Evolutionary conservation across 306 rosid species (phyloP).

Genomic region (Fagus sylvatica): DNA sequence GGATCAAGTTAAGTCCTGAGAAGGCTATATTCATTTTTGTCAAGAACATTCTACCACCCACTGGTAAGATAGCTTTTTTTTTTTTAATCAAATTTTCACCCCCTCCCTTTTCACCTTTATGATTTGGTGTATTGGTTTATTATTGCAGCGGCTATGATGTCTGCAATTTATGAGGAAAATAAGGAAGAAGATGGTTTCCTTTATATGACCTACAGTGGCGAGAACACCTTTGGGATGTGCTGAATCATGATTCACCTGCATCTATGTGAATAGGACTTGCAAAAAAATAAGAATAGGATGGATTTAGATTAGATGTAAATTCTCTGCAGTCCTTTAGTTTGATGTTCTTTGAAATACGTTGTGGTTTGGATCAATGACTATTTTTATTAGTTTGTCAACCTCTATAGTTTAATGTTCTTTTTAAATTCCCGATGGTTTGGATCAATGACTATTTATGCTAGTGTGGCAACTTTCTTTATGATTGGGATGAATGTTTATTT

Average conservation of each 20-base stretch:
- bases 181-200: conserved; percentile 71
- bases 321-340: conserved; percentile 10
- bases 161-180: conserved; percentile 50
- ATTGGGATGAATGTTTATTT: neutral
- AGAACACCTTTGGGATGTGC: conserved; percentile 54
- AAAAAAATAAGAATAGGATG: conserved; percentile 11
- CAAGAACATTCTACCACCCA: conserved; percentile 57
- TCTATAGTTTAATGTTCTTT: neutral
- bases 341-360: neutral
- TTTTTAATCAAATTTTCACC: neutral
- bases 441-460: neutral
- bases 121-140: conserved; percentile 10
- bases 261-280: conserved; percentile 39
- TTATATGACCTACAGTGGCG: conserved; percentile 61
- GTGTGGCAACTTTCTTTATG: neutral
- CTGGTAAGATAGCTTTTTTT: conserved; percentile 28
- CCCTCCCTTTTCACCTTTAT: neutral
- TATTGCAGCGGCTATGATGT: conserved; percentile 55
- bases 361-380: neutral
- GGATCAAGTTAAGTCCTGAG: conserved; percentile 60
- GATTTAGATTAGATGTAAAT: conserved; percentile 40
- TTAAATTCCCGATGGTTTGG: neutral
- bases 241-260: conserved; percentile 22
- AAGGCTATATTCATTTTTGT: conserved; percentile 62
- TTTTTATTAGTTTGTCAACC: conserved; percentile 6